Evolutionary conservation across 805 yeast genomes (phyloP).

Genomic region (Yarrowia alimentaria): DNA sequence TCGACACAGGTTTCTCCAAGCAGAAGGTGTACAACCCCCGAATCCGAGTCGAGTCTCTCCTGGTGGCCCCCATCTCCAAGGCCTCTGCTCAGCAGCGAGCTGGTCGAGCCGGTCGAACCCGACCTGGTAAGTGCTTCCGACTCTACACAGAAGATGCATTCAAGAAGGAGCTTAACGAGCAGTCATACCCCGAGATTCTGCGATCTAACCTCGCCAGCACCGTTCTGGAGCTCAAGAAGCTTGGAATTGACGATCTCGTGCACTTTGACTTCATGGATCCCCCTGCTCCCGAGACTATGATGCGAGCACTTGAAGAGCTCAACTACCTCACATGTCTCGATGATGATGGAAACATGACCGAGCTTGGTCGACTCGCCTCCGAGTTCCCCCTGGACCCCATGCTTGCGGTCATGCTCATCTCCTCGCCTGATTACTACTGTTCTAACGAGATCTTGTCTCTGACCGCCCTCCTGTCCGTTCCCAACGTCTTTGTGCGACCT

Average conservation of each 20-base stretch:
- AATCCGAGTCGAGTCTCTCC: slow-evolving; percentile 87
- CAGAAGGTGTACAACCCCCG: slow-evolving; percentile 97
- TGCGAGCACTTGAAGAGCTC: slow-evolving; percentile 95
- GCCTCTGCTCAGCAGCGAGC: slow-evolving; percentile 98
- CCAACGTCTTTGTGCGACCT: slow-evolving; percentile 93
- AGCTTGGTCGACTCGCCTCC: slow-evolving; percentile 85
- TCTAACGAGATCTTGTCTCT: slow-evolving; percentile 85
- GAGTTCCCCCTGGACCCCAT: slow-evolving; percentile 95
- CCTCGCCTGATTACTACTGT: slow-evolving; percentile 80
- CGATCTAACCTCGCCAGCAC: slow-evolving; percentile 88
- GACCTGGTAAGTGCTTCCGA: slow-evolving; percentile 97
- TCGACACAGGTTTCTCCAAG: slow-evolving; percentile 95
- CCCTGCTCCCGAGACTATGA: slow-evolving; percentile 99
- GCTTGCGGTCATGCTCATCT: slow-evolving; percentile 88
- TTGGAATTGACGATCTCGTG: slow-evolving; percentile 93
- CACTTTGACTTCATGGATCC: slow-evolving; percentile 99
- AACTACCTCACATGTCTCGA: slow-evolving; percentile 86
- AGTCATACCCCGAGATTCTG: slow-evolving; percentile 92
- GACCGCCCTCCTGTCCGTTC: slow-evolving; percentile 88
- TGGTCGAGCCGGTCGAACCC: slow-evolving; percentile 99
- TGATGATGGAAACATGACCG: slow-evolving; percentile 87
- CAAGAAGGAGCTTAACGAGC: slow-evolving; percentile 88
- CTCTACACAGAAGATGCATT: slow-evolving; percentile 96
- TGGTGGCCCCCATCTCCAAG: slow-evolving; percentile 94
- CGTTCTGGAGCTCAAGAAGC: slow-evolving; percentile 86